phyloP scores from a whole-genome alignment of 164 flowering plant species.

The Tinospora cordifolia region DNA sequence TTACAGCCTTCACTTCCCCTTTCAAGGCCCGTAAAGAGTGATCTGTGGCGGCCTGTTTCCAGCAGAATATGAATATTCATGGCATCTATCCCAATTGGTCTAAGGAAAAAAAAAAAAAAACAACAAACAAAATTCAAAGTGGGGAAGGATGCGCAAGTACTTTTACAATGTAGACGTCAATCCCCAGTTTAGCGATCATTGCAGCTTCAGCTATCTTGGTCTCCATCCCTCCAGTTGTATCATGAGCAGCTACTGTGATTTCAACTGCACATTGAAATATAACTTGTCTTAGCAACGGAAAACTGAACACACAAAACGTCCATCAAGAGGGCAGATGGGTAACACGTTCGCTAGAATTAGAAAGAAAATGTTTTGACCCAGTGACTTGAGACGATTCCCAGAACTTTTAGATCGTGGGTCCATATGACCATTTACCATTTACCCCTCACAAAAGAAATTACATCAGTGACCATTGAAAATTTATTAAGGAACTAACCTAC shows the following conservation, averaged over 20 bases:
- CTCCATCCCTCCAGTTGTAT: constrained; percentile 95
- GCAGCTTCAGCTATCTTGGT: constrained; percentile 96
- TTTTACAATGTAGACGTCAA: constrained; percentile 88
- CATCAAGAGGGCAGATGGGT: not conserved
- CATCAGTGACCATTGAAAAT: too few species aligned
- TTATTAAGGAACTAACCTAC: too few species aligned
- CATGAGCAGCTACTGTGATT: constrained; percentile 72
- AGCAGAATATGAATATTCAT: constrained; percentile 4
- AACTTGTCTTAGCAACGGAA: not conserved
- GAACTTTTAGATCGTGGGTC: too few species aligned
- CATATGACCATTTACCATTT: too few species aligned
- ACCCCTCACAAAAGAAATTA: too few species aligned
- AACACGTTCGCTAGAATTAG: not conserved
- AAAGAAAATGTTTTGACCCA: not conserved
- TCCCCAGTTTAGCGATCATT: constrained; percentile 80
- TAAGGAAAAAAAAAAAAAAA: not conserved
- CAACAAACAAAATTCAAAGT: not conserved
- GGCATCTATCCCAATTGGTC: not conserved
- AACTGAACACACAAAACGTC: not conserved
- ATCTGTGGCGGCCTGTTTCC: constrained; percentile 63
- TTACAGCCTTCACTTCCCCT: constrained; percentile 45
- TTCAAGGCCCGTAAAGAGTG: constrained; percentile 63
- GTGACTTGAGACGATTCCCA: too few species aligned
- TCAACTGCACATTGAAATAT: constrained; percentile 46
- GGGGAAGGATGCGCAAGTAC: constrained; percentile 21